Evolutionary conservation across 2,329 filamentous ascomycete species (phyloP).

Genomic region (Paraconiothyrium sp.): DNA sequence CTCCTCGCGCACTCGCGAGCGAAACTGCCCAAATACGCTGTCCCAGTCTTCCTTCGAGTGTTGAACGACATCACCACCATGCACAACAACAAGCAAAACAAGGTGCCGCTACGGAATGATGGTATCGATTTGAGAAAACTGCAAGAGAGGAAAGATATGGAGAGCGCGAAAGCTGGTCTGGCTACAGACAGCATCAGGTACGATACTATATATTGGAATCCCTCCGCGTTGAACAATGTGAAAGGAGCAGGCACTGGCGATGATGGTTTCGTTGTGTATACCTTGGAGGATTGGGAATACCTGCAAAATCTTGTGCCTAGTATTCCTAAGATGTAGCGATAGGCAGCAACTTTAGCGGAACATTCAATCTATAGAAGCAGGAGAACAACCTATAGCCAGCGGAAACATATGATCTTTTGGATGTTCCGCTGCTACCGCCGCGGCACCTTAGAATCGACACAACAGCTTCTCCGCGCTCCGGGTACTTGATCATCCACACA

Average conservation of each 20-base stretch:
- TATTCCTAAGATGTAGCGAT: constrained; percentile 55
- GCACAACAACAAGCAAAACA: constrained; percentile 85
- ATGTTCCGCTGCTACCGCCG: neutral
- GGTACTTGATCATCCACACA: neutral
- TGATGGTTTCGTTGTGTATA: constrained; percentile 66
- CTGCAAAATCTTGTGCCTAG: constrained; percentile 52
- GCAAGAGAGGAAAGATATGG: constrained; percentile 49
- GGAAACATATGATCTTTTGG: neutral
- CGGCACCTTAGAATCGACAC: neutral
- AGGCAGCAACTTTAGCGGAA: constrained; percentile 3
- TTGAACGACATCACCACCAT: constrained; percentile 68
- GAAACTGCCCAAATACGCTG: constrained; percentile 75
- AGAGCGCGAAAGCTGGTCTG: constrained; percentile 28
- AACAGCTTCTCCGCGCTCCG: neutral
- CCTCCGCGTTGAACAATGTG: constrained; percentile 45
- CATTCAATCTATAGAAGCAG: neutral
- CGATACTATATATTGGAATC: constrained; percentile 63
- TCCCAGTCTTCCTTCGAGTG: constrained; percentile 76
- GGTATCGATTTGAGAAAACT: constrained; percentile 68
- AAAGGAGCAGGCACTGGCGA: constrained; percentile 51
- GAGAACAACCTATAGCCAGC: neutral
- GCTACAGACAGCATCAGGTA: constrained; percentile 48
- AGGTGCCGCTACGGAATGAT: constrained; percentile 73
- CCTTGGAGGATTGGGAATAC: constrained; percentile 65
- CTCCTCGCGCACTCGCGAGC: constrained; percentile 67